Base-by-base conservation (phyloP, 352 stramenopile genomes). In the Aphanomyces stellatus region DNA sequence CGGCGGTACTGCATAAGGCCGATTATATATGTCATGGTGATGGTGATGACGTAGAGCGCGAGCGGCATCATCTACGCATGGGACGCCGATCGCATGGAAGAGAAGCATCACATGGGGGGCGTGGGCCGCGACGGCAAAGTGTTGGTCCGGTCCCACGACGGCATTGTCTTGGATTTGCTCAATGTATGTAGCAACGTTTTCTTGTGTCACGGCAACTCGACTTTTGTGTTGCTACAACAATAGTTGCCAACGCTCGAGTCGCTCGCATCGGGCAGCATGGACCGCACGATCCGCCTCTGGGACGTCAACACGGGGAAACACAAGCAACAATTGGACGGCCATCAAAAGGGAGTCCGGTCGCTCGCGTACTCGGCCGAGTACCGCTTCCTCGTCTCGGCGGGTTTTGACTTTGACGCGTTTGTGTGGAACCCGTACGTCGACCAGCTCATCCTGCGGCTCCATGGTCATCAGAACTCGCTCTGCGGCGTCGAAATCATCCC, bases 401-500 rank as follows among this genome's bases (percentile, higher is more conserved):
- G 87, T 8, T 96, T 96, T 69, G 88, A 96, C 63, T 95, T 94
- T 51, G 85, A 96, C 53, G 86, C 82, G 43, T 72, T 93, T 7
- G 86, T 96, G 24, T 96, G 88, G 87, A 96, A 95, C 59, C 88
- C 88, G 27, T 96, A 96, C 73, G 85, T 95, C 1, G 82, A 92
- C 60, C 83, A 94, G 68, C 76, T 95, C 41, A 96, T 96, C 53
- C 53, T 94, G 55, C 78, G 85, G 4, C 75, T 96, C 3, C 82
- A 91, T 40, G 88, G 88, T 37, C 88, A 96, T 71, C 91, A 85
- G 63, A 91, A 90, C 64, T 88, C 84, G 51, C 72, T 96, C 17
- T 93, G 83, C 31, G 83, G 88, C 7, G 85, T 95, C 34, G 82
- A 95, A 71, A 92, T 95, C 71, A 86, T 95, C 46, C 76, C 82